phyloP scores from a whole-genome alignment of 2,329 filamentous ascomycete species.

The Aspergillus puulaauensis region DNA sequence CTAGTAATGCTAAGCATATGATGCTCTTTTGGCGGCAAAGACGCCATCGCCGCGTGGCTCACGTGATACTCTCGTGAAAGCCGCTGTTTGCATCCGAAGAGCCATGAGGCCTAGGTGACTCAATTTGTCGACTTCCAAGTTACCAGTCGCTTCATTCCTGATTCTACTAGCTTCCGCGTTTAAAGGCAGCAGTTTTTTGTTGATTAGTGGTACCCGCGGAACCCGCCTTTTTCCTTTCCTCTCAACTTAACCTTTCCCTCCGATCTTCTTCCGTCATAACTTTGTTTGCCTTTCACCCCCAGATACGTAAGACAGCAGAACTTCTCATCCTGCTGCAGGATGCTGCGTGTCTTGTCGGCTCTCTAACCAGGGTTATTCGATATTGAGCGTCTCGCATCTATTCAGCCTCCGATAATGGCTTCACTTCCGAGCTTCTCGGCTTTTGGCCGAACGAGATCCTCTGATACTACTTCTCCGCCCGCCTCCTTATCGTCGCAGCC shows the following conservation, averaged over 20 bases:
- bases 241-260: neutral
- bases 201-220: neutral
- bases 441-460: conserved; percentile 26
- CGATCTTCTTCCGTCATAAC: neutral
- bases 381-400: neutral
- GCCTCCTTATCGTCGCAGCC: conserved; percentile 11
- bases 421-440: conserved; percentile 34
- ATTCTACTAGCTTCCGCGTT: neutral
- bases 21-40: neutral
- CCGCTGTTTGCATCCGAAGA: conserved; percentile 24
- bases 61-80: conserved; percentile 10
- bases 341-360: conserved; percentile 6
- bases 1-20: neutral
- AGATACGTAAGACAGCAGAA: neutral
- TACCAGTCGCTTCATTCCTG: neutral
- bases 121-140: neutral
- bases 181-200: neutral
- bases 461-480: conserved; percentile 24
- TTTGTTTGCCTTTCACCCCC: neutral
- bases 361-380: conserved; percentile 3
- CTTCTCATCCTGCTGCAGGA: conserved; percentile 10
- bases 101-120: neutral
- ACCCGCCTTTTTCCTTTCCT: neutral
- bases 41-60: conserved; percentile 6
- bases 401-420: conserved; percentile 28